Evolutionary conservation across 2,329 filamentous ascomycete species (phyloP).

Genomic region (Pseudogymnoascus sp.): DNA sequence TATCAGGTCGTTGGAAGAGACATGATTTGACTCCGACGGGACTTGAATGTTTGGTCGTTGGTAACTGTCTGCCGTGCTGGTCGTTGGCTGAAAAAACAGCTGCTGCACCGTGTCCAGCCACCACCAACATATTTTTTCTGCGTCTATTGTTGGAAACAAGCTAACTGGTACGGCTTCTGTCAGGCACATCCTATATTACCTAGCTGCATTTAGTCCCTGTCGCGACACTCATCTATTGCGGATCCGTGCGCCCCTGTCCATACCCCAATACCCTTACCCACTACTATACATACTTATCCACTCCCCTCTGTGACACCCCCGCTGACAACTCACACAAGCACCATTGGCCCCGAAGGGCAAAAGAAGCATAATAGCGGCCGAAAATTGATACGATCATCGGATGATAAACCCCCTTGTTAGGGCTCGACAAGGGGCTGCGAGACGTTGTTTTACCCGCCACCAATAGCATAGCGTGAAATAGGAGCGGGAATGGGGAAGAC

Average conservation of each 20-base stretch:
- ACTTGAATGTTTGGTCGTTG: neutral
- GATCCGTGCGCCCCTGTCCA: neutral
- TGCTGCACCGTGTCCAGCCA: neutral
- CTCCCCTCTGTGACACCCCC: neutral
- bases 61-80: neutral
- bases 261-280: neutral
- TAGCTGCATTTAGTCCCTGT: neutral
- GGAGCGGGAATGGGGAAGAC: neutral
- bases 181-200: neutral
- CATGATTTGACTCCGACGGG: neutral
- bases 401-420: neutral
- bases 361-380: neutral
- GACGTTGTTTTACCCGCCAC: neutral
- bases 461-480: neutral
- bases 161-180: neutral
- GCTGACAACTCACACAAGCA: neutral
- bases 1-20: neutral
- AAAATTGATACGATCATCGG: neutral
- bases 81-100: neutral
- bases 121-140: neutral
- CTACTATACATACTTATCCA: neutral
- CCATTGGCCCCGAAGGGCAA: neutral
- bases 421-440: neutral
- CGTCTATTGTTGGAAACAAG: conserved; percentile 3
- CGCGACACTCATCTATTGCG: neutral